Base-by-base conservation (phyloP, 2,329 filamentous ascomycete species). In the Plenodomus biglobosus region DNA sequence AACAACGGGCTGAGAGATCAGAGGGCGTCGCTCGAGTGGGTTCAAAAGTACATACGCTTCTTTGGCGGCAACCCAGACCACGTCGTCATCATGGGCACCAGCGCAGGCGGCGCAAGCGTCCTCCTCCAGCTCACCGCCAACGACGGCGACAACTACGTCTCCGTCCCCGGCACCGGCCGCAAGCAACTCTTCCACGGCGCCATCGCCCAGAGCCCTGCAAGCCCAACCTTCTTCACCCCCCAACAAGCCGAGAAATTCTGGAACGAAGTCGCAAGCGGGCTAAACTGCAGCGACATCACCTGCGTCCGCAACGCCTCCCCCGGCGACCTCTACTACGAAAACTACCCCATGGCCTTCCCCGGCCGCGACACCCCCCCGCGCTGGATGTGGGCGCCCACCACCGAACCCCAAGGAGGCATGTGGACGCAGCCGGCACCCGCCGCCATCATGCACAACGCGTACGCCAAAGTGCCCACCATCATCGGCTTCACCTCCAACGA, bases 21-120 rank as follows among this genome's bases (percentile, higher is more conserved):
- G 49, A 62, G 72, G 21, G 70, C 69, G 16, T 65, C 71, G 13
- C 56, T 75, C n/a, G 65, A 72, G 19, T 75, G 72, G 72, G 56
- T 75, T 7, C 70, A 69, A 50, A 70, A 72, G 39, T 74, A 75
- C 49, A 73, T 75, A 48, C 59, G 56, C 49, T 75, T 72, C 27
- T 77, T 77, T 45, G 75, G 75, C 1, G 75, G 75, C 19, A 70
- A 77, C 50, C 73, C 75, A 3, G 65, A 76, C 30, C 75, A 74
- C 42, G 71, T 78, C 2, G 73, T 77, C n/a, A 67, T 76, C 4
- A 75, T 76, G 39, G 75, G 75, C 1, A 68, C 65, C 4, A 67
- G 64, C 41, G 67, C 67, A 19, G 67, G 67, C 32, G 65, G 60
- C 3, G 60, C 66, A 11, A 68, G 64, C 4, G 65, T 62, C 2